phyloP scores from a whole-genome alignment of 2,329 filamentous ascomycete species.

The Plectosphaerella plurivora region DNA sequence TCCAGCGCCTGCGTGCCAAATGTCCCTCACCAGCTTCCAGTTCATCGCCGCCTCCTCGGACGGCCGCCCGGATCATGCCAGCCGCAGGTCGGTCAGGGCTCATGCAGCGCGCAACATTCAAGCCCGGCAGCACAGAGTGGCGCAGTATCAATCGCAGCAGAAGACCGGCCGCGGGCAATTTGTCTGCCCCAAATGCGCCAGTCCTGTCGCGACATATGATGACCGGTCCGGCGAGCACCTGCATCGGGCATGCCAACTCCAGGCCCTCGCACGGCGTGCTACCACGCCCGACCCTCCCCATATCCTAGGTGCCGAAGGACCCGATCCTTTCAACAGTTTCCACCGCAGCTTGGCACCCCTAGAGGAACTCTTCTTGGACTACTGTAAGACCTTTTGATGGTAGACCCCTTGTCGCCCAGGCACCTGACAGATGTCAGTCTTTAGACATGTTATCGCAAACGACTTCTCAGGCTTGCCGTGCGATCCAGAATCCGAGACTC shows the following conservation, averaged over 20 bases:
- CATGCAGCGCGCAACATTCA: constrained; percentile 13
- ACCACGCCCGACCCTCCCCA: neutral
- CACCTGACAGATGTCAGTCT: neutral
- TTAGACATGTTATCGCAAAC: neutral
- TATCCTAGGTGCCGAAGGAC: neutral
- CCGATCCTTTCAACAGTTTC: constrained; percentile 6
- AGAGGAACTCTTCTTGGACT: constrained; percentile 1
- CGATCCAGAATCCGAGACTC: neutral
- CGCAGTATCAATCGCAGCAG: no score
- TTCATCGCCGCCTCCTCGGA: constrained; percentile 14
- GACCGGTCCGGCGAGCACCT: no score
- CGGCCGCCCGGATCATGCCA: constrained; percentile 3
- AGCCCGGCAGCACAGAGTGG: constrained; percentile 1
- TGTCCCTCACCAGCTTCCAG: constrained; percentile 5
- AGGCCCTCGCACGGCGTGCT: neutral
- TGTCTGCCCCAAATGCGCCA: no score
- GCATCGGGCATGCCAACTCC: no score
- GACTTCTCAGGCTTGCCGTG: neutral
- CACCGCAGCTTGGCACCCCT: constrained; percentile 1
- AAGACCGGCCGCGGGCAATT: no score
- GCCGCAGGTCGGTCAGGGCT: constrained; percentile 11
- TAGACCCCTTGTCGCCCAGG: neutral
- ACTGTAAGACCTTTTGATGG: constrained; percentile 1
- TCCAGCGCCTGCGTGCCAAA: neutral
- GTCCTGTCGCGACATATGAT: no score